Evolutionary conservation across 768 basidiomycete genomes (phyloP), one percentile per base, ranked within the genome.

Genomic region (Trametes elegans): DNA sequence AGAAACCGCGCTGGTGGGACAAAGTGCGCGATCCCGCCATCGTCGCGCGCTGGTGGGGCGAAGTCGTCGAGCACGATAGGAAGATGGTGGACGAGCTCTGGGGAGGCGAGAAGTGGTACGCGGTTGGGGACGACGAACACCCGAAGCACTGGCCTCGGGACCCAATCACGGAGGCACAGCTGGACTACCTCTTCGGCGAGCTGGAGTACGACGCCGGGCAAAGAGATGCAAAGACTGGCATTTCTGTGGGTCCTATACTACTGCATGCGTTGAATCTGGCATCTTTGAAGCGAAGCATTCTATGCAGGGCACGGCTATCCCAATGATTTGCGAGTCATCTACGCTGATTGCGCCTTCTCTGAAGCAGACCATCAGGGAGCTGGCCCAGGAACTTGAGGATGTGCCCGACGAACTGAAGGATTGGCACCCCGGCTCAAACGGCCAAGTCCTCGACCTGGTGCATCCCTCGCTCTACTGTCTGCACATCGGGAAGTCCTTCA

Each of bases 381-480:
- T 44, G 11, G 45, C 51, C 7, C 6, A 21, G 16, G n/a, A 11
- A 7, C 72, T 78, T 29, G 74, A 79, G 55, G 57, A 68, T 39
- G 65, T 75, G 6, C 70, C 73, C 0, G 72, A 70, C 4, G 63
- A 63, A 0, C 24, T 65, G 46, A 73, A 70, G 34, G 78, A 79
- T 58, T 79, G 78, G 78, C 77, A 79, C 57, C 78, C 78, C 3
- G 67, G 70, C 2, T 74, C 75, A 1, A 66, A 77, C 54, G 62
- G 68, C 7, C 71, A 72, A 43, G 77, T 79, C 0, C 71, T 76
- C 32, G 76, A 79, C 52, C 66, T 79, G 16, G 73, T 79, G 0
- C 74, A 79, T 44, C 78, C 78, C 28, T 74, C 76, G 2, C 67
- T 78, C 0, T 79, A 70, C 59, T 71, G 70, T 27, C 55, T 78